Evolutionary conservation across 1,139 yeast genomes (phyloP).

Genomic region (Chernovozyma aurita): DNA sequence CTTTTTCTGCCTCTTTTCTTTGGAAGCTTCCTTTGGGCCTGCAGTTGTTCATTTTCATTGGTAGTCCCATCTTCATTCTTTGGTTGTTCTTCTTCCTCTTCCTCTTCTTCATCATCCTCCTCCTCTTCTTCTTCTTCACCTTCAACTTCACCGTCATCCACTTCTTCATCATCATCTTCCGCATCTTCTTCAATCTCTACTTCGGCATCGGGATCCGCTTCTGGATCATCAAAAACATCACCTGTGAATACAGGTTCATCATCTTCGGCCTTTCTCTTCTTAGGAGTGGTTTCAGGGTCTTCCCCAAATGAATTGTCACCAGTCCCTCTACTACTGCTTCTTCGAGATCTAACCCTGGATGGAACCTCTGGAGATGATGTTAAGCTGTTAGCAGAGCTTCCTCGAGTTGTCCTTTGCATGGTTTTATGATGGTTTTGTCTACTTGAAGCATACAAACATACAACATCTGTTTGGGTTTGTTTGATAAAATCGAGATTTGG

Average conservation of each 20-base stretch:
- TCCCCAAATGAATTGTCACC: no score
- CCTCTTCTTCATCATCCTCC: slow-evolving; percentile 21
- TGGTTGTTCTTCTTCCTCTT: slow-evolving; percentile 16
- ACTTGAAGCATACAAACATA: no score
- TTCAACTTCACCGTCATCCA: slow-evolving; percentile 20
- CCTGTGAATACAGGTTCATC: slow-evolving; percentile 9
- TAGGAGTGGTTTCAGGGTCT: no score
- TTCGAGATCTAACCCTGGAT: no score
- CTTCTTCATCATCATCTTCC: slow-evolving; percentile 14
- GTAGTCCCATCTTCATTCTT: slow-evolving; percentile 16
- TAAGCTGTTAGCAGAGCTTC: no score
- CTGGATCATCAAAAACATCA: slow-evolving; percentile 13
- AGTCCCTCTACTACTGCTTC: slow-evolving; percentile 11
- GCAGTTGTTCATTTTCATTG: slow-evolving; percentile 14
- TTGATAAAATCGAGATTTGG: no score
- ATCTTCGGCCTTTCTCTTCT: slow-evolving; percentile 11
- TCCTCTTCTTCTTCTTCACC: slow-evolving; percentile 23
- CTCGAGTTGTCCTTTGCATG: no score
- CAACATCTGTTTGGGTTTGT: no score
- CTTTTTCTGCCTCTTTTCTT: slow-evolving; percentile 46
- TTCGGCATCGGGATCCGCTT: no score
- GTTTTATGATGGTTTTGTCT: no score
- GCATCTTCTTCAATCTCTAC: slow-evolving; percentile 17
- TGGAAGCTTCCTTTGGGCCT: slow-evolving; percentile 17
- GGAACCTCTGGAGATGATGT: no score